Conservation (phyloP, 2,329 filamentous ascomycete genomes). For the Microdochium paspali region DNA sequence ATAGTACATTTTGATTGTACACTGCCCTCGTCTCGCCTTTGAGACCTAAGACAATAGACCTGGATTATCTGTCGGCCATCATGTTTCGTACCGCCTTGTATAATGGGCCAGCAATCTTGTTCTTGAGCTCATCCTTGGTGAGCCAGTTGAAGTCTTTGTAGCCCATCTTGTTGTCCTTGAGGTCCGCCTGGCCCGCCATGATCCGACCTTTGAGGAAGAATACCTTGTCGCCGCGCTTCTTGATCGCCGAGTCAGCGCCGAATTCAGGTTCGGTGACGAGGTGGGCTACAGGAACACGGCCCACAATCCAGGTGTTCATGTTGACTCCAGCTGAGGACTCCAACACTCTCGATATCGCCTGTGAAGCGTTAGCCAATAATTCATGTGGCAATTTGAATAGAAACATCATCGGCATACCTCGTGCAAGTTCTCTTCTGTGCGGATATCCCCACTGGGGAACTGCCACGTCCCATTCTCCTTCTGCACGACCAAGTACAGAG, state of each 20-base stretch:
- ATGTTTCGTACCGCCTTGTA: conserved; percentile 72
- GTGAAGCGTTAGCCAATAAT: conserved; percentile 9
- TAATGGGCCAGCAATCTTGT: conserved; percentile 57
- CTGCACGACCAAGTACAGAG: conserved; percentile 81
- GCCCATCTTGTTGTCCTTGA: conserved; percentile 61
- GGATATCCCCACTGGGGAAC: conserved; percentile 67
- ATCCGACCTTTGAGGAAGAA: conserved; percentile 97
- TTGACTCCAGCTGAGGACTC: conserved; percentile 73
- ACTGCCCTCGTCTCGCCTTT: background rate
- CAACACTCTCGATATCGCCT: conserved; percentile 78
- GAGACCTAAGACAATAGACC: background rate
- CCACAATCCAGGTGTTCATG: conserved; percentile 99
- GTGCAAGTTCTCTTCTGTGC: conserved; percentile 67
- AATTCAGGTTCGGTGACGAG: conserved; percentile 46
- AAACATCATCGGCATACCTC: conserved; percentile 49
- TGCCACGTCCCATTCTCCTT: conserved; percentile 63
- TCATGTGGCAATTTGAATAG: background rate
- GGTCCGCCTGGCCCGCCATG: conserved; percentile 88
- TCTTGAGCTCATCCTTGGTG: conserved; percentile 75
- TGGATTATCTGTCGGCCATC: conserved; percentile 61
- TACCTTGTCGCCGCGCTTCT: conserved; percentile 61
- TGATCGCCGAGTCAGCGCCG: conserved; percentile 30
- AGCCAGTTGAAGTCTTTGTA: conserved; percentile 86
- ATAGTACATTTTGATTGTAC: conserved; percentile 8
- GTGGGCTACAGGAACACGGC: conserved; percentile 81